Base-by-base conservation (phyloP, 2,329 filamentous ascomycete species). In the Fusarium torreyae region DNA sequence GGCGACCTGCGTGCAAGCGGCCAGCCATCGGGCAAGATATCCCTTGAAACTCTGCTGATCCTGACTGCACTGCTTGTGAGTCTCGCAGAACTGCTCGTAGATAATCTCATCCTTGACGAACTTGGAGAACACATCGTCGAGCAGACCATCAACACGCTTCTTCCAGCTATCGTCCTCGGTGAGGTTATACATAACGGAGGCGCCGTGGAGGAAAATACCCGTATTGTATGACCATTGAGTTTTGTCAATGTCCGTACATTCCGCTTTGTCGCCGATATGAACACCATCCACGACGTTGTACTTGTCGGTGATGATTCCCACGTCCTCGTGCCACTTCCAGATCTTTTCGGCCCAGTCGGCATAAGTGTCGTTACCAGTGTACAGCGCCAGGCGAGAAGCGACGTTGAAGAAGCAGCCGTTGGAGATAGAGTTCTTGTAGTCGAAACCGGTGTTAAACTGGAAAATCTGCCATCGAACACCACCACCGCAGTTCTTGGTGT, bases 391-490 rank as follows among this genome's bases (percentile, higher is more conserved):
- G 17, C 93, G 89, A 9, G 93, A 85, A 22, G 87, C 89, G 24
- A 91, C 76, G 77, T 91, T 90, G 81, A 91, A 91, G 79, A 91
- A 91, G 78, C 88, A 89, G 8, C 89, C 89, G 80, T 91, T 91
- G 46, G 88, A 88, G 69, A 91, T 90, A 22, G 86, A 85, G 79
- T 91, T 91, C 75, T 91, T 91, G 81, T 91, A 91, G 78, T 87
- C 83, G 80, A 83, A 90, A 50, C 93, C 93, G 58, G 85, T 87
- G 81, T 94, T 94, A 81, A 90, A 92, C 14, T 88, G 85, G 81
- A 91, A 94, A 65, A 97, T 92, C 81, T 97, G 94, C 94, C 94
- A 97, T 68, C 91, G 88, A 69, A 97, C 80, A 11, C 94, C 94
- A 50, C 94, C 94, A 46, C 81, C 83, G 78, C 94, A 97, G 55